Percentiles rank a stretch among this genome's conserved stretches.
Conservation (phyloP, 2,329 filamentous ascomycete species). For the Amylocarpus encephaloides region DNA sequence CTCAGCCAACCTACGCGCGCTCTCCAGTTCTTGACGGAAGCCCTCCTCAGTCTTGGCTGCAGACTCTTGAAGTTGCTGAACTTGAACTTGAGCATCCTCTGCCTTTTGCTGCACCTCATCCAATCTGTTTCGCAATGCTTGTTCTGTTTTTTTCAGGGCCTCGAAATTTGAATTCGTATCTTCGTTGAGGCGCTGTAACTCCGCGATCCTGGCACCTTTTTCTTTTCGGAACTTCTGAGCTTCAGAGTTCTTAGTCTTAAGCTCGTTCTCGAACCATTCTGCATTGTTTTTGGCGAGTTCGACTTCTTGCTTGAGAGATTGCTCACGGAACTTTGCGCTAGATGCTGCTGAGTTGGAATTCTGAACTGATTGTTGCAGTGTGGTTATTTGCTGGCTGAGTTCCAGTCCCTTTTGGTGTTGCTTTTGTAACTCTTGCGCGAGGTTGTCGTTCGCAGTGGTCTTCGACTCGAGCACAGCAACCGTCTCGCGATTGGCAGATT, state of each 20-base stretch:
- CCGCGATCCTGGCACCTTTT: constrained; percentile 81
- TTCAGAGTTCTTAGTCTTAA: constrained; percentile 84
- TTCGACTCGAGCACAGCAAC: constrained; percentile 86
- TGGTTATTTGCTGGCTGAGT: constrained; percentile 73
- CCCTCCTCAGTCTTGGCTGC: constrained; percentile 77
- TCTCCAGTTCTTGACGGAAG: constrained; percentile 80
- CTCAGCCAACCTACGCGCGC: constrained; percentile 72
- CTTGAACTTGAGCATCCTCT: constrained; percentile 73
- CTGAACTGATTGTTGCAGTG: constrained; percentile 78
- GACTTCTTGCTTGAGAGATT: constrained; percentile 83
- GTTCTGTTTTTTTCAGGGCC: constrained; percentile 70
- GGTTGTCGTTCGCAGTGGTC: constrained; percentile 74
- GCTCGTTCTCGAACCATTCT: constrained; percentile 87
- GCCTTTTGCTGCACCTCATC: constrained; percentile 81
- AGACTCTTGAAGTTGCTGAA: constrained; percentile 81
- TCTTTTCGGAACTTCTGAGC: constrained; percentile 89
- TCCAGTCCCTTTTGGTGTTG: constrained; percentile 86
- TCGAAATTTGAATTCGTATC: constrained; percentile 75
- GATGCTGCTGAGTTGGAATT: constrained; percentile 72
- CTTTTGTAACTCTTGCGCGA: constrained; percentile 78
- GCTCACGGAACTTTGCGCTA: constrained; percentile 82
- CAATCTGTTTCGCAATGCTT: constrained; percentile 71
- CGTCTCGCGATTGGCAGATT: constrained; percentile 88
- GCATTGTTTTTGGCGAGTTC: constrained; percentile 83
- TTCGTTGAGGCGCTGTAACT: constrained; percentile 82